Evolutionary conservation across 805 yeast genomes (phyloP), one percentile per base, ranked within the genome.

Genomic region (Clavispora carvajalis): DNA sequence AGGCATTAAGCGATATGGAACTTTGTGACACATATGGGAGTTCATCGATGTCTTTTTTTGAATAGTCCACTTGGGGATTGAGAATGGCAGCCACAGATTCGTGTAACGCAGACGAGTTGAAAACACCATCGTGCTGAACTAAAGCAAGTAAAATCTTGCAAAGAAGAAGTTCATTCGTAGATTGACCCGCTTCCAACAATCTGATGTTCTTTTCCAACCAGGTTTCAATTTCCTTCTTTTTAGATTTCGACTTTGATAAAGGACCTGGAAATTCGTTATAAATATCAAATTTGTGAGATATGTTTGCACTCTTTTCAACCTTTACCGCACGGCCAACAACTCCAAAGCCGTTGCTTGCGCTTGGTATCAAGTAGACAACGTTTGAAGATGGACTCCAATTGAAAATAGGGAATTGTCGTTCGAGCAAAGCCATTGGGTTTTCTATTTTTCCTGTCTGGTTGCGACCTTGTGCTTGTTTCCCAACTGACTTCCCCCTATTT

Each of bases 401-500:
- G 56, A 86, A 83, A 24, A 88, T 55, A 0, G 96, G 95, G 61
- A 83, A 84, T 55, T 85, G 95, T 40, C 84, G 69, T 35, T 65
- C 60, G 18, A 70, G 59, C 38, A 82, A 58, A 18, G 79, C 74
- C 38, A 74, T 75, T 7, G 85, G 83, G 45, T 79, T 74, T 22
- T 64, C 61, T 7, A 69, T 47, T 33, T 53, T 60, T 38, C 36
- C 36, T 7, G 18, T 28, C 19, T 15, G 31, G n/a, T 12, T 36
- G 37, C 13, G 36, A 5, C 36, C 23, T 22, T 33, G 36, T 18
- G 16, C 7, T 10, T 38, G 46, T 13, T 19, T 33, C 17, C 47
- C 47, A 12, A 23, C 24, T 4, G 49, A 45, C 12, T 39, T 47
- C 7, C 45, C 51, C 2, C 49, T 38, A 19, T 36, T 45, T 22